These are phyloP conservation scores for Yamadazyma jaroonii DNA, from an alignment of 1,139 yeast genomes.

Conservation along the genomic window DNA sequence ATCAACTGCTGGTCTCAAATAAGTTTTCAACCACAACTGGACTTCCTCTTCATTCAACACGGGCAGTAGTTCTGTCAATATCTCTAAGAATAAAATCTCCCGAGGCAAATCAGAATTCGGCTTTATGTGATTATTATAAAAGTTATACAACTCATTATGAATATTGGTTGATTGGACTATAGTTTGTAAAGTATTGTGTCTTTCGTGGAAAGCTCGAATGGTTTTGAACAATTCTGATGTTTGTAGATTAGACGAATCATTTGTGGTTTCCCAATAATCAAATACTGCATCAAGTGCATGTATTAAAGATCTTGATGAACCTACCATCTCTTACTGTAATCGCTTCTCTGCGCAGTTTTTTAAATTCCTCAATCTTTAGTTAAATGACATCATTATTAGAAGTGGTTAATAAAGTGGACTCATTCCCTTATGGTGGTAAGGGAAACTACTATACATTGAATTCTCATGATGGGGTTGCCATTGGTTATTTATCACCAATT, in stretches of 20 bases:
- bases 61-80: conserved; percentile 37
- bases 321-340: conserved; percentile 2
- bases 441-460: conserved; percentile 32
- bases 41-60: conserved; percentile 41
- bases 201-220: conserved; percentile 23
- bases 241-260: conserved; percentile 11
- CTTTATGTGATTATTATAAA: conserved; percentile 40
- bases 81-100: conserved; percentile 46
- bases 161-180: conserved; percentile 35
- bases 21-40: conserved; percentile 51
- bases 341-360: not conserved
- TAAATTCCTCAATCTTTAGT: conserved; percentile 15
- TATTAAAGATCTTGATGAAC: conserved; percentile 31
- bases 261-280: conserved; percentile 22
- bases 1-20: conserved; percentile 54
- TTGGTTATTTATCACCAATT: conserved; percentile 50
- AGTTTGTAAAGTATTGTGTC: conserved; percentile 39
- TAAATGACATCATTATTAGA: conserved; percentile 25
- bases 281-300: conserved; percentile 30
- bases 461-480: conserved; percentile 47
- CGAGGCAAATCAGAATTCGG: conserved; percentile 28
- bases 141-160: conserved; percentile 47
- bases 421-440: conserved; percentile 35
- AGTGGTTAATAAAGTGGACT: conserved; percentile 46
- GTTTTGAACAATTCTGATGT: conserved; percentile 14